These are phyloP conservation scores for Fusarium guadeloupense DNA, from an alignment of 2,329 filamentous ascomycete genomes.

Conservation along the genomic window DNA sequence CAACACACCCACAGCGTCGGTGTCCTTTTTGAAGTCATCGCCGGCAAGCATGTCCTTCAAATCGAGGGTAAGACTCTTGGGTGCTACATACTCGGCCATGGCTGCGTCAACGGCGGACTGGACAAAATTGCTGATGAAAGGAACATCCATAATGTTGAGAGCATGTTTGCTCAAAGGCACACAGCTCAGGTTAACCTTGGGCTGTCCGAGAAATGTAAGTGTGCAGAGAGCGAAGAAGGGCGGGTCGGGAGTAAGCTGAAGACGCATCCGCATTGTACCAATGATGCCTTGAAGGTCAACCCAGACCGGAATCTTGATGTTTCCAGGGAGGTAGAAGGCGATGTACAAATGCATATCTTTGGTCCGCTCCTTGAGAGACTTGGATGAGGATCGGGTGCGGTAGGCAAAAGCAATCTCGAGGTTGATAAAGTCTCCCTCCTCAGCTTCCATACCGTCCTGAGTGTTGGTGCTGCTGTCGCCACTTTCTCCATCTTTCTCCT, in stretches of 20 bases:
- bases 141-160: conserved; percentile 79
- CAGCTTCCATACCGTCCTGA: conserved; percentile 73
- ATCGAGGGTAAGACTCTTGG: conserved; percentile 77
- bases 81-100: conserved; percentile 78
- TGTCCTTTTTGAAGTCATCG: conserved; percentile 83
- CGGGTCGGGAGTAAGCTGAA: conserved; percentile 79
- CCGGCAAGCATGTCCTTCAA: conserved; percentile 81
- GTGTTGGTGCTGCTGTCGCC: conserved; percentile 49
- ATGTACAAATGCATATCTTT: conserved; percentile 72
- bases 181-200: conserved; percentile 75
- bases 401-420: conserved; percentile 80
- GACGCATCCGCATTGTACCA: conserved; percentile 73
- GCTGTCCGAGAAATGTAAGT: conserved; percentile 78
- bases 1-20: conserved; percentile 69
- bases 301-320: conserved; percentile 71
- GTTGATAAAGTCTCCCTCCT: conserved; percentile 82
- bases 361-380: conserved; percentile 73
- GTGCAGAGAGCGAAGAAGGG: conserved; percentile 82
- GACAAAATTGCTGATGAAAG: conserved; percentile 78
- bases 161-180: conserved; percentile 74
- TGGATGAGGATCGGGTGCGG: conserved; percentile 68
- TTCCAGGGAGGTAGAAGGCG: conserved; percentile 72
- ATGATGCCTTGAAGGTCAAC: conserved; percentile 78
- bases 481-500: conserved; percentile 50
- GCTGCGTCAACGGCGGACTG: conserved; percentile 79